Base-by-base conservation (phyloP, 805 yeast species). In the Wickerhamiella domercqiae region DNA sequence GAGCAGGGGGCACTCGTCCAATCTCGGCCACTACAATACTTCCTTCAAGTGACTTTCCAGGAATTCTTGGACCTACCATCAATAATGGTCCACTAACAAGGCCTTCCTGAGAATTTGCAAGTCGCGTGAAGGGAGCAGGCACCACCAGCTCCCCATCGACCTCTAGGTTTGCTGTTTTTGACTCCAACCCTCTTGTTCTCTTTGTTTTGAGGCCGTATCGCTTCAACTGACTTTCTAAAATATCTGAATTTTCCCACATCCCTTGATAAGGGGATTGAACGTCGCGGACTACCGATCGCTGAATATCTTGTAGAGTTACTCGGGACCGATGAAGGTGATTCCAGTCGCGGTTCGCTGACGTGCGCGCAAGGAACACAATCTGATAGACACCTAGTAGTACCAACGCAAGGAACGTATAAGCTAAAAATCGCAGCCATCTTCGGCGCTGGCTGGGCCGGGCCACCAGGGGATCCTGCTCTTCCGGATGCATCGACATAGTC, bases 331-430 rank as follows among this genome's bases (percentile, higher is more conserved):
- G 54, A 7, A 49, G 30, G 29, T 50, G 54, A 32, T 47, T 42
- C 51, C 49, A 48, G 35, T 50, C 52, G 11, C 54, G 51, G 25
- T 31, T 33, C 7, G 45, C 47, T 7, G 54, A 50, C 14, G 54
- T 50, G 15, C 53, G 47, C 3, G 53, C 47, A 37, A 50, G 41
- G 28, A 50, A 50, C 5, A 50, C 41, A n/a, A 50, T 34, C 34
- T 49, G 47, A 34, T 46, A 49, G n/a, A 47, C 30, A 3, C 44
- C 24, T 17, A 49, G 45, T 3, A 47, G 41, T 5, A 41, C 19
- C 19, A 41, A 21, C 5, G 49, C 52, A 4, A 43, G 14, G 34
- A 48, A 13, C n/a, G 38, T 32, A 29, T 40, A 38, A 5, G 45
- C 47, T 16, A 44, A 18, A 17, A 51, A 56, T 52, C 66, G 51